Conservation (phyloP, 2,329 filamentous ascomycete species). For the Aspergillus sp. region DNA sequence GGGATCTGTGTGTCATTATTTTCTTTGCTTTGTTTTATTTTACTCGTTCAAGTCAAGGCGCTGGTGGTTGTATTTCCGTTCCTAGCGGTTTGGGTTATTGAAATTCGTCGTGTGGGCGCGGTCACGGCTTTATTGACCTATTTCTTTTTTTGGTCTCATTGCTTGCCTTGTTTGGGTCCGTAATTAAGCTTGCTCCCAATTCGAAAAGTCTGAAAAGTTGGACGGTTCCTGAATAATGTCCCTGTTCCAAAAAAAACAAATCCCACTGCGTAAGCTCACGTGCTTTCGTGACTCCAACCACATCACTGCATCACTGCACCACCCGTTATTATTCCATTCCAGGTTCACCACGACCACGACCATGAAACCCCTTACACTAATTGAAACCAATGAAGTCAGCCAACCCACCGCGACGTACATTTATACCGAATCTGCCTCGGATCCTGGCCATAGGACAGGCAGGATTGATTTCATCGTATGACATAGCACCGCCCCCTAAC, state of each 20-base stretch:
- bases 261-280: neutral
- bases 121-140: neutral
- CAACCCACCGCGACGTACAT: slow-evolving; percentile 44
- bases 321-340: neutral
- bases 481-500: too few relatives aligned
- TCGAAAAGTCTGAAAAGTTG: slow-evolving; percentile 10
- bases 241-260: neutral
- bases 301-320: neutral
- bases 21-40: slow-evolving; percentile 1
- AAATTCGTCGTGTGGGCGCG: slow-evolving; percentile 1
- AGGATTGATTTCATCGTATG: slow-evolving; percentile 40
- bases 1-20: neutral
- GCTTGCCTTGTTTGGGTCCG: slow-evolving; percentile 9
- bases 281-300: neutral
- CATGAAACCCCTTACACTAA: slow-evolving; percentile 17
- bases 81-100: slow-evolving; percentile 14
- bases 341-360: neutral
- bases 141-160: slow-evolving; percentile 8
- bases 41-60: slow-evolving; percentile 18
- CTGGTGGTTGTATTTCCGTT: slow-evolving; percentile 24
- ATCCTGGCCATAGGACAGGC: slow-evolving; percentile 12
- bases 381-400: slow-evolving; percentile 43
- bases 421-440: slow-evolving; percentile 25
- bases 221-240: neutral
- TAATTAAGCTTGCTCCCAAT: slow-evolving; percentile 12